A percentile compares a stretch with the other conserved stretches of the same genome.
phyloP scores from a whole-genome alignment of 805 yeast species.

The Debaryomyces castellii region DNA sequence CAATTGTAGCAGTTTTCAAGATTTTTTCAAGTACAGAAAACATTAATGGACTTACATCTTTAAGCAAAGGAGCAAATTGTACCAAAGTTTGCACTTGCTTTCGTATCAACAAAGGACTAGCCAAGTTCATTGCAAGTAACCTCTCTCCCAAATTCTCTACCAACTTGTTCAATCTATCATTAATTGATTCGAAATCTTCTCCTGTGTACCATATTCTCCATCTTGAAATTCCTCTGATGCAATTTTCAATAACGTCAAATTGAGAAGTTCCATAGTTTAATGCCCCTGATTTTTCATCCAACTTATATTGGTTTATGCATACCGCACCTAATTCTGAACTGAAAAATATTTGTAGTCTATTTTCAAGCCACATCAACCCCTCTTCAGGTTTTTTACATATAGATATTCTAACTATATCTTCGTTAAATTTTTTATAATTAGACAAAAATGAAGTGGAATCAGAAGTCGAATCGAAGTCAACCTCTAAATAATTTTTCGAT shows the following conservation, averaged over 20 bases:
- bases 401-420: conserved; percentile 85
- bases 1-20: conserved; percentile 78
- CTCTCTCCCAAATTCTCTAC: conserved; percentile 73
- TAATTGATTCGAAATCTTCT: conserved; percentile 51
- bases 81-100: conserved; percentile 90
- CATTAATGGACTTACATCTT: conserved; percentile 71
- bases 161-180: conserved; percentile 49
- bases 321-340: conserved; percentile 64
- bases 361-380: conserved; percentile 79
- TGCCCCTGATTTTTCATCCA: conserved; percentile 63
- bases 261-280: conserved; percentile 78
- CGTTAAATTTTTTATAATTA: conserved; percentile 79
- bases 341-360: conserved; percentile 70
- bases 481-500: conserved; percentile 66
- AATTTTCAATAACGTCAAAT: conserved; percentile 82
- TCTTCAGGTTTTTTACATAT: conserved; percentile 84
- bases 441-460: conserved; percentile 75
- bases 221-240: conserved; percentile 87
- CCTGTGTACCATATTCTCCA: conserved; percentile 92
- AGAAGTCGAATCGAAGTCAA: conserved; percentile 85
- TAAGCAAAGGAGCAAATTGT: conserved; percentile 87
- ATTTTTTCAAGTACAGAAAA: conserved; percentile 84
- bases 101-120: conserved; percentile 78
- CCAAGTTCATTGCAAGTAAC: conserved; percentile 69
- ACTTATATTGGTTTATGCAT: conserved; percentile 53